Base-by-base conservation (phyloP, 1,139 yeast genomes). In the Debaryomyces subglobosus region DNA sequence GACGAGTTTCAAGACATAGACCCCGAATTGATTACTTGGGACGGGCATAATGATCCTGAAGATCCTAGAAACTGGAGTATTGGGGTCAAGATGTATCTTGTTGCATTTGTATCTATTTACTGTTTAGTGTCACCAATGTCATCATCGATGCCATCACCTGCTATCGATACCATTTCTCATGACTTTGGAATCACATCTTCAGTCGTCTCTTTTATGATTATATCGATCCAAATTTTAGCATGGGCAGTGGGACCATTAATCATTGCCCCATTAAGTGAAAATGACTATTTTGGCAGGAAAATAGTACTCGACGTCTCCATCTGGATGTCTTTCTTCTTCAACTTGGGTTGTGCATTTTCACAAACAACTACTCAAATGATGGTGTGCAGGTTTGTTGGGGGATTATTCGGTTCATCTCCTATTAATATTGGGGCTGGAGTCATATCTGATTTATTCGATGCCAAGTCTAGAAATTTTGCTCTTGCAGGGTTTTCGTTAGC, bases 241-340 rank as follows among this genome's bases (percentile, higher is more conserved):
- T 75, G 79, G 79, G 79, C 79, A 3, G 54, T 74, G 33, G 79
- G 79, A 3, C 80, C 80, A 1, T 62, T 75, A 33, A 45, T 72
- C 15, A 71, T 75, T 46, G 76, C 80, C 2, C 80, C 80, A 3
- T 64, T 75, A 43, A 72, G 78, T 53, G 79, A 75, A 53, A 69
- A 71, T 50, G 78, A 74, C 49, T 60, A 56, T 21, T 62, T 75
- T 35, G 80, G 80, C 1, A 62, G 80, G 36, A 74, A 73, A 54
- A 53, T 68, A 5, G 70, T 75, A 2, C 63, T 75, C 46, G 77
- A 72, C 51, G 55, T 62, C 3, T 68, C 77, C 10, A 66, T 73
- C 41, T 69, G 72, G 70, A 52, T 71, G 54, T 60, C 71, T 3
- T 62, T 69, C 36, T 54, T 63, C 47, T 74, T 75, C 64, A 72